Conservation (phyloP, 2,329 filamentous ascomycete species). For the Monilinia laxa region DNA sequence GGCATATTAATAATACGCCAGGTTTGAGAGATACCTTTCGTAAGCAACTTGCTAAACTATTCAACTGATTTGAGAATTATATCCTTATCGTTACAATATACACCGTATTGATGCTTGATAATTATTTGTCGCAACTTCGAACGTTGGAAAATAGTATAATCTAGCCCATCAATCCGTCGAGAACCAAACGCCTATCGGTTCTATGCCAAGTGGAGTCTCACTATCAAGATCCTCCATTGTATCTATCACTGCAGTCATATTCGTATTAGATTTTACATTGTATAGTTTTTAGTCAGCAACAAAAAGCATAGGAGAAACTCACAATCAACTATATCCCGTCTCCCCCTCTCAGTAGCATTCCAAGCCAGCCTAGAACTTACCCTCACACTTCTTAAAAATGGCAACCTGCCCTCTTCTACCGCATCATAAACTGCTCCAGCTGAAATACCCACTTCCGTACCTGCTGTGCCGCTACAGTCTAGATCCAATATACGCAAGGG, state of each 20-base stretch:
- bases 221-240: conserved; percentile 36
- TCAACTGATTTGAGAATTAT: neutral
- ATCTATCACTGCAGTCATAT: conserved; percentile 28
- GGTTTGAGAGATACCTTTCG: neutral
- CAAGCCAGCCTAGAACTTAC: conserved; percentile 39
- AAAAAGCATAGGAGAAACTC: neutral
- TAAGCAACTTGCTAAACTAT: neutral
- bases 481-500: conserved; percentile 39
- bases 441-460: conserved; percentile 33
- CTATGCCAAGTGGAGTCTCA: conserved; percentile 34
- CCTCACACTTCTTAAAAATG: conserved; percentile 37
- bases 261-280: neutral
- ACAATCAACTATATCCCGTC: conserved; percentile 32
- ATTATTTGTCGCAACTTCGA: neutral
- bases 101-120: neutral
- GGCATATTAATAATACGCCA: neutral
- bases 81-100: neutral
- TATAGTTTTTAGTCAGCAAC: neutral
- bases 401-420: conserved; percentile 34
- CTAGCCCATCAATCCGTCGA: conserved; percentile 16
- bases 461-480: conserved; percentile 37
- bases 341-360: conserved; percentile 33
- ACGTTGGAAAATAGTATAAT: neutral
- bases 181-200: conserved; percentile 19
- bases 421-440: conserved; percentile 35